Conservation (phyloP, 495 filamentous ascomycete genomes). For the Penicillium bovifimosum region DNA sequence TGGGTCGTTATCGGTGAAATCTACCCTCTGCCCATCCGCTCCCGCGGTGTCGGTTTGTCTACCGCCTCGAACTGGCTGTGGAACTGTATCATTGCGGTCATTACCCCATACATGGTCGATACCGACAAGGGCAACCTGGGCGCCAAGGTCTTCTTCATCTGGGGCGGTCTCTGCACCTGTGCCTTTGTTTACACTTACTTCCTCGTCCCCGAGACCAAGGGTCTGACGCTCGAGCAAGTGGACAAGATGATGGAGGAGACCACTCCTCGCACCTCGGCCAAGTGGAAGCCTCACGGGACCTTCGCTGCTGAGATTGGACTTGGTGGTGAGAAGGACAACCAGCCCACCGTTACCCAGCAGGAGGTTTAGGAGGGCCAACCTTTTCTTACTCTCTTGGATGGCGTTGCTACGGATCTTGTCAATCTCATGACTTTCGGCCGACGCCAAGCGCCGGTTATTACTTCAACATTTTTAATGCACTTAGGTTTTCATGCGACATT, state of each 20-base stretch:
- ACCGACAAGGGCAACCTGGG: constrained; percentile 61
- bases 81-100: constrained; percentile 69
- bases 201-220: constrained; percentile 82
- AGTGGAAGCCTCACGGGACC: constrained; percentile 70
- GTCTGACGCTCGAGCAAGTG: constrained; percentile 80
- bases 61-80: constrained; percentile 87
- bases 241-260: constrained; percentile 88
- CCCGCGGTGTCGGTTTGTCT: constrained; percentile 71
- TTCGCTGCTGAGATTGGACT: constrained; percentile 62
- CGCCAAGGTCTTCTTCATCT: constrained; percentile 80
- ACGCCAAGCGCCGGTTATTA: not conserved
- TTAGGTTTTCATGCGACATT: constrained; percentile 13
- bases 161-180: constrained; percentile 63
- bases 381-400: not conserved
- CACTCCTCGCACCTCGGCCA: constrained; percentile 65
- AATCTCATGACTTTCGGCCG: not conserved
- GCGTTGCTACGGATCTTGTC: no score
- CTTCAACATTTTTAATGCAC: constrained; percentile 1
- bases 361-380: constrained; percentile 22
- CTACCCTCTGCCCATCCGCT: constrained; percentile 78
- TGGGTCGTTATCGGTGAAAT: constrained; percentile 88
- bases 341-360: constrained; percentile 28
- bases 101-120: constrained; percentile 77
- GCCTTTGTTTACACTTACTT: constrained; percentile 72
- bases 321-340: constrained; percentile 39